Percentiles rank a stretch among this genome's conserved stretches.
Conservation (phyloP, 495 filamentous ascomycete species). For the Clohesyomyces aquaticus region DNA sequence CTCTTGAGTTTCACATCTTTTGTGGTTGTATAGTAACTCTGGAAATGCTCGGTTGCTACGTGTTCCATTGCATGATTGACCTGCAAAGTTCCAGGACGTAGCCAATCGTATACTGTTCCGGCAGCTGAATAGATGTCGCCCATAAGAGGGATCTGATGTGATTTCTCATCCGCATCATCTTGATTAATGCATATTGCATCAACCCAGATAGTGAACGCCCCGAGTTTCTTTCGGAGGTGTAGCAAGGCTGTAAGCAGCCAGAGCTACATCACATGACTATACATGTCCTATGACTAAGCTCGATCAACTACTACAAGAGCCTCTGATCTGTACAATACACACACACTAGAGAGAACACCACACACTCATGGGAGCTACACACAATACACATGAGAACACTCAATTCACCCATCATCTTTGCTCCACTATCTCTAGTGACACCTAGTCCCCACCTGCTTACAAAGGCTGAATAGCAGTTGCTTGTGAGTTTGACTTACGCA, state of each 20-base stretch:
- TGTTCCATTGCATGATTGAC: neutral
- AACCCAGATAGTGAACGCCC: too few species aligned
- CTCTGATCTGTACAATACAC: too few species aligned
- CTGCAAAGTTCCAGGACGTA: neutral
- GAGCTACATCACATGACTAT: too few species aligned
- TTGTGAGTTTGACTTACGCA: neutral
- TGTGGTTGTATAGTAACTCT: neutral
- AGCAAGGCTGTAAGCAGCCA: too few species aligned
- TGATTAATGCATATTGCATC: conserved; percentile 17
- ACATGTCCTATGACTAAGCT: too few species aligned
- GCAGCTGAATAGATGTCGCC: conserved; percentile 3
- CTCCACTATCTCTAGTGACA: too few species aligned
- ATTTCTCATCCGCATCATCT: neutral
- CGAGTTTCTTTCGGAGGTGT: too few species aligned
- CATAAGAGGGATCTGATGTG: conserved; percentile 6
- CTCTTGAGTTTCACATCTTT: neutral
- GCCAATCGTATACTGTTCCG: neutral
- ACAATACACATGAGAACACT: too few species aligned
- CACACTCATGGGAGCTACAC: too few species aligned
- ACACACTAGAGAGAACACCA: too few species aligned
- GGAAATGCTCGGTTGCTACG: neutral
- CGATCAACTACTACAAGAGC: too few species aligned
- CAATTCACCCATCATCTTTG: too few species aligned
- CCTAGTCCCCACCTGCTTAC: neutral
- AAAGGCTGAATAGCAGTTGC: conserved; percentile 8